Evolutionary conservation across 108 stramenopile species (phyloP).

Genomic region (Licmophora abbreviata): DNA sequence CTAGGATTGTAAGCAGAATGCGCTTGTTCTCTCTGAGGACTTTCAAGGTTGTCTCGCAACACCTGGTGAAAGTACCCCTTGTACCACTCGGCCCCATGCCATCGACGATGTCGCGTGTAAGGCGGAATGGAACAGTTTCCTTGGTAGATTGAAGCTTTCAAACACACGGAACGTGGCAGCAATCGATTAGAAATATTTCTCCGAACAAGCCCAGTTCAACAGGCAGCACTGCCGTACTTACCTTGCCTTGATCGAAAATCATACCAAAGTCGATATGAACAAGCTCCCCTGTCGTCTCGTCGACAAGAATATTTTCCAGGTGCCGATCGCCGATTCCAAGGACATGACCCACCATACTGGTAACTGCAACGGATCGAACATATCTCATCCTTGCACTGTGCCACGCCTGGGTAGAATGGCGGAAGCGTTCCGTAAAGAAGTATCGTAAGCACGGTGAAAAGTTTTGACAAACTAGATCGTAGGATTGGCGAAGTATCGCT

Average conservation of each 20-base stretch:
- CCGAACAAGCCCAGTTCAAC: too few species aligned
- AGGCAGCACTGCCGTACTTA: constrained; percentile 17
- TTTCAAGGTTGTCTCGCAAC: constrained; percentile 72
- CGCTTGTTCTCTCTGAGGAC: constrained; percentile 74
- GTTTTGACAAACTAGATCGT: constrained; percentile 51
- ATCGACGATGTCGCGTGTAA: constrained; percentile 95
- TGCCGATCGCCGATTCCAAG: constrained; percentile 99
- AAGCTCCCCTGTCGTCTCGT: constrained; percentile 84
- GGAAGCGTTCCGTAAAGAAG: constrained; percentile 93
- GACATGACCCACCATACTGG: constrained; percentile 94
- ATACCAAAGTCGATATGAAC: constrained; percentile 99
- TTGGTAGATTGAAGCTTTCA: constrained; percentile 56
- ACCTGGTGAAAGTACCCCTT: constrained; percentile 79
- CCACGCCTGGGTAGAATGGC: constrained; percentile 79
- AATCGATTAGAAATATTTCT: too few species aligned
- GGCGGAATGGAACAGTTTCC: constrained; percentile 95
- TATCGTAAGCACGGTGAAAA: constrained; percentile 91
- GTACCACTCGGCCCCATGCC: constrained; percentile 91
- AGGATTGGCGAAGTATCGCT: constrained; percentile 37
- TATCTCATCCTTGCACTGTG: constrained; percentile 77
- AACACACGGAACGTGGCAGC: constrained; percentile 2
- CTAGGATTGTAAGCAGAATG: constrained; percentile 84
- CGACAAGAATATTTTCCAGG: constrained; percentile 90
- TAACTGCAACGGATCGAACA: constrained; percentile 90
- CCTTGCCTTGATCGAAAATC: constrained; percentile 98